These are phyloP conservation scores for Penicillium hordei DNA, from an alignment of 2,329 filamentous ascomycete genomes.

Conservation along the genomic window DNA sequence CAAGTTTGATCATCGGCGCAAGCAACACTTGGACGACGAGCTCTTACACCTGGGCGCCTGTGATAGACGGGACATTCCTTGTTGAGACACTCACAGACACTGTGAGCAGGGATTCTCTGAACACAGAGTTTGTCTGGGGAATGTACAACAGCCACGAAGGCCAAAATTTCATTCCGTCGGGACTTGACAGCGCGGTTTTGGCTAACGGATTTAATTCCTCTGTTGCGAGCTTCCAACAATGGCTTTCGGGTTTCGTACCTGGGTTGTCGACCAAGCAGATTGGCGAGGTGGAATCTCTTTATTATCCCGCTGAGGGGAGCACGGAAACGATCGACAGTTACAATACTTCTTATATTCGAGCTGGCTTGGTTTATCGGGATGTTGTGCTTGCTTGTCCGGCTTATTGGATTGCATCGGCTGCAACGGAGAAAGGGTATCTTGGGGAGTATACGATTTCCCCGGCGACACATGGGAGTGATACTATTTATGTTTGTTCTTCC, in stretches of 20 bases:
- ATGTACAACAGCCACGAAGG: constrained; percentile 65
- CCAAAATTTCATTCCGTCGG: constrained; percentile 59
- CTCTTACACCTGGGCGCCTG: constrained; percentile 61
- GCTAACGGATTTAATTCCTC: constrained; percentile 53
- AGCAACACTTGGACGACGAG: constrained; percentile 56
- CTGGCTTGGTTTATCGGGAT: constrained; percentile 60
- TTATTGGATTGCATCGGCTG: constrained; percentile 55
- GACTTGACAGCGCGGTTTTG: constrained; percentile 40
- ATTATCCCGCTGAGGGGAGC: constrained; percentile 48
- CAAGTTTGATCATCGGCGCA: constrained; percentile 50
- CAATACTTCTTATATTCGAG: constrained; percentile 53
- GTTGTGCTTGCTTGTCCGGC: constrained; percentile 60
- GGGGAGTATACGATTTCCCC: constrained; percentile 61
- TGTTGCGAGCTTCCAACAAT: constrained; percentile 50
- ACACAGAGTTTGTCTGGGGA: constrained; percentile 51
- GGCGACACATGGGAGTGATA: constrained; percentile 60
- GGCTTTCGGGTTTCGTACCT: constrained; percentile 58
- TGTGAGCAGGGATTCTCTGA: constrained; percentile 40
- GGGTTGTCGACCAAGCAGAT: constrained; percentile 45
- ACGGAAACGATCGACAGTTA: constrained; percentile 52
- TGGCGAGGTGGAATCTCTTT: constrained; percentile 44
- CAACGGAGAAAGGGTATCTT: constrained; percentile 51
- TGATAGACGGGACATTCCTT: constrained; percentile 59
- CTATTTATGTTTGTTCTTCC: constrained; percentile 50
- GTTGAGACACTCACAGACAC: constrained; percentile 49